Evolutionary conservation across 306 rosid genomes (phyloP), one percentile per base, ranked within the genome.

Genomic region (Pterocarpus santalinus): DNA sequence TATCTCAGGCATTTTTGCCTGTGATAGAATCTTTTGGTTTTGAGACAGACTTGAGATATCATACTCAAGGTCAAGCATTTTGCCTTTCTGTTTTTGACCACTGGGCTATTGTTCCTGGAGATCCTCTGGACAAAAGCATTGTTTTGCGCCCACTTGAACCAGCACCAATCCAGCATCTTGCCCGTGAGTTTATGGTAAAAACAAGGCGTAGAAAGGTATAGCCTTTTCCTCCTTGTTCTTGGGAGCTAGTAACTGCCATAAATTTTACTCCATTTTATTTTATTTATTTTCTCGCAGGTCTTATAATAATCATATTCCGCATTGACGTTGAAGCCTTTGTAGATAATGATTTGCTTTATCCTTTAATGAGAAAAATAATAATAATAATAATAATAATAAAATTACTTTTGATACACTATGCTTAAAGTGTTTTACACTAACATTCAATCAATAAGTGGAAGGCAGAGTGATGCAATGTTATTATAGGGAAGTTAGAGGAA

Each of bases 91-190:
- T 79, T 67, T 93, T 96, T 79, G 98, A 96, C 87, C 99, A 96
- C 49, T 96, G 98, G 99, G 98, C 98, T 69, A 96, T 96, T 52
- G 99, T 96, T 90, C 99, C 99, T 49, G 99, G 99, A 34, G 99
- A 93, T 83, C 98, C 99, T 16, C 90, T 93, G 28, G 99, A 96
- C 86, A 96, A 96, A 88, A 93, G 90, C 85, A 96, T 96, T 53
- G 97, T 93, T 85, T 82, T 96, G 49, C 94, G 98, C 17, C 99
- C 99, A 36, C 98, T 96, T 72, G 98, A 93, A 82, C 99, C 99
- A 1, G 99, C 99, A 62, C 99, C 98, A 17, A 88, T 96, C 72
- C 99, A 96, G 84, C 99, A 96, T 72, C 97, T 96, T 76, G 99
- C 98, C 39, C 99, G 98, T 16, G 99, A 96, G 77, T 96, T 96